These are phyloP conservation scores for Rhynchospora breviuscula DNA, from an alignment of 176 grass and related monocot genomes.

Conservation along the genomic window DNA sequence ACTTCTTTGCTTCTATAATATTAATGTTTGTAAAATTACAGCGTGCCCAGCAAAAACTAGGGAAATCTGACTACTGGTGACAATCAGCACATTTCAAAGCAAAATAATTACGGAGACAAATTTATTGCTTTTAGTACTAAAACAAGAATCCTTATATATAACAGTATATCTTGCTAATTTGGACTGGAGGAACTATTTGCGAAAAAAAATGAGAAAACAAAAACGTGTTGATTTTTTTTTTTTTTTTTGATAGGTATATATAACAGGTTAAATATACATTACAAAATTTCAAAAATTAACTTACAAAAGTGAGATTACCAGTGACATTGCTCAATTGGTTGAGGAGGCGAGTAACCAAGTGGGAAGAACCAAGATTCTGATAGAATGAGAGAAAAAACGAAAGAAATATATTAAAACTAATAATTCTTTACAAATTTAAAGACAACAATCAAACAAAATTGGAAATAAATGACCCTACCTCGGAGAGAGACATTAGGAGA, in stretches of 20 bases:
- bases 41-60: too few species aligned
- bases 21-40: not conserved
- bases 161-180: too few species aligned
- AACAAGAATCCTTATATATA: too few species aligned
- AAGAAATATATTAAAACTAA: not conserved
- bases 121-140: too few species aligned
- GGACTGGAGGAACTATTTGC: not conserved
- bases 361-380: slow-evolving; percentile 27
- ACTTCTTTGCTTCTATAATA: not conserved
- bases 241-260: not conserved
- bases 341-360: slow-evolving; percentile 25
- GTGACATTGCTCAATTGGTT: slow-evolving; percentile 26
- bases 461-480: slow-evolving; percentile 23
- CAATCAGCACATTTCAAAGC: too few species aligned
- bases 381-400: not conserved
- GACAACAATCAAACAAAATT: not conserved
- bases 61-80: too few species aligned
- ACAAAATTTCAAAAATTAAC: not conserved
- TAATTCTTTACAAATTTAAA: not conserved
- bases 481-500: slow-evolving; percentile 33
- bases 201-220: not conserved
- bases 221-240: not conserved
- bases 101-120: too few species aligned
- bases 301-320: slow-evolving; percentile 10
- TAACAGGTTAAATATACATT: not conserved